These are phyloP conservation scores for Kokia cookei DNA, from an alignment of 441 rosid species.

Conservation along the genomic window DNA sequence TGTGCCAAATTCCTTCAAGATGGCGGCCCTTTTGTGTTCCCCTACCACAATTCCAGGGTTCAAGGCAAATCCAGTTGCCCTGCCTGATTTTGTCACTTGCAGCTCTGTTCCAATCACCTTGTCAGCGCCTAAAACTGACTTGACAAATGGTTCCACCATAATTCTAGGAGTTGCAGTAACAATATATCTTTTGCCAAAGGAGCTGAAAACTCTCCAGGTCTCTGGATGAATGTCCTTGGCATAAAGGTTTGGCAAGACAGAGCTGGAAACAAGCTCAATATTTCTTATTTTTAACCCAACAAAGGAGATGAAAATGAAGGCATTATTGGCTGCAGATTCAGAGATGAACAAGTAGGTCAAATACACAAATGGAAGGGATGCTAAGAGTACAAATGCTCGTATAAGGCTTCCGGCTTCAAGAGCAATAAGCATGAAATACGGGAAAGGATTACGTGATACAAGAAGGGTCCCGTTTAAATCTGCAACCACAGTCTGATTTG, in stretches of 20 bases:
- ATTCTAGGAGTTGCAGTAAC: constrained; percentile 58
- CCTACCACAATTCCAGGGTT: constrained; percentile 65
- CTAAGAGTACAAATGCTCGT: constrained; percentile 54
- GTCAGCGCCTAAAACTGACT: constrained; percentile 62
- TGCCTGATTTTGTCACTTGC: constrained; percentile 55
- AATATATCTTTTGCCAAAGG: constrained; percentile 64
- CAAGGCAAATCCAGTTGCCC: constrained; percentile 64
- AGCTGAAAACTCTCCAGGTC: constrained; percentile 69
- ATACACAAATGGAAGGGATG: constrained; percentile 64
- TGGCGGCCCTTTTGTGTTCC: constrained; percentile 55
- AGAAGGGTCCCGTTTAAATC: constrained; percentile 85
- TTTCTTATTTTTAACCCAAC: constrained; percentile 62
- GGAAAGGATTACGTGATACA: constrained; percentile 66
- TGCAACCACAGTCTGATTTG: constrained; percentile 68
- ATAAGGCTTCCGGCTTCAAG: constrained; percentile 77
- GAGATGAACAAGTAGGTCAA: constrained; percentile 53
- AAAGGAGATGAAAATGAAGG: constrained; percentile 57
- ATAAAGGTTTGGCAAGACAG: constrained; percentile 73
- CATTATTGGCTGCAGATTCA: constrained; percentile 54
- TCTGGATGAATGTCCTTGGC: constrained; percentile 81
- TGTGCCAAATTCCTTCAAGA: constrained; percentile 57
- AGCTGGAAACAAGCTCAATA: constrained; percentile 66
- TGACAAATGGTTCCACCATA: constrained; percentile 65
- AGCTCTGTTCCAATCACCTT: constrained; percentile 81
- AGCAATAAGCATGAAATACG: constrained; percentile 79